phyloP scores from a whole-genome alignment of 345 rosid species.

The Pistacia vera region DNA sequence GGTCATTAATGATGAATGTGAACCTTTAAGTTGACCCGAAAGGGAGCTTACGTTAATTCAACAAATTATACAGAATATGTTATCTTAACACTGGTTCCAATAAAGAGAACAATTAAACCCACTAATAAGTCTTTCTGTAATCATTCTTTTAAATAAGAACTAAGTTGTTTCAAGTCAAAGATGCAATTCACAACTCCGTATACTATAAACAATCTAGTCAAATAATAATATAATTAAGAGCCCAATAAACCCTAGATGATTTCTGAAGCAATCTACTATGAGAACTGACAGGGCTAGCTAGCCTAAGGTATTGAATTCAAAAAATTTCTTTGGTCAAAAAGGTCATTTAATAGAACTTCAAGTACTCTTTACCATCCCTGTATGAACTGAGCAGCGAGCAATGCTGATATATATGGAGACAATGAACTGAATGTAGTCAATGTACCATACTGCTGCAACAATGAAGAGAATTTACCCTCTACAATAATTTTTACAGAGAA shows the following conservation, averaged over 20 bases:
- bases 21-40: neutral
- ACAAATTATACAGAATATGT: neutral
- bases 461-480: neutral
- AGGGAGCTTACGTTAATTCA: neutral
- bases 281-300: neutral
- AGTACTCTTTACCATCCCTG: too few species aligned
- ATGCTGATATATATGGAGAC: neutral
- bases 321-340: neutral
- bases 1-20: constrained; percentile 2
- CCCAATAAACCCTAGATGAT: neutral
- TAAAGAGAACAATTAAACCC: constrained; percentile 5
- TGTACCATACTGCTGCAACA: neutral
- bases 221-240: neutral
- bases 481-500: neutral
- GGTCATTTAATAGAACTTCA: neutral
- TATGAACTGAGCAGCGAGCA: neutral
- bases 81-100: neutral
- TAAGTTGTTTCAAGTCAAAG: constrained; percentile 15
- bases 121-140: neutral
- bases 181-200: neutral
- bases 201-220: neutral
- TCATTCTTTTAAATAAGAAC: neutral
- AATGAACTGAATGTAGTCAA: neutral
- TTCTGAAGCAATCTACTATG: neutral
- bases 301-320: neutral